These are phyloP conservation scores for Chytriomyces sp. DNA, from an alignment of 192 early-diverging fungal species.

Conservation along the genomic window DNA sequence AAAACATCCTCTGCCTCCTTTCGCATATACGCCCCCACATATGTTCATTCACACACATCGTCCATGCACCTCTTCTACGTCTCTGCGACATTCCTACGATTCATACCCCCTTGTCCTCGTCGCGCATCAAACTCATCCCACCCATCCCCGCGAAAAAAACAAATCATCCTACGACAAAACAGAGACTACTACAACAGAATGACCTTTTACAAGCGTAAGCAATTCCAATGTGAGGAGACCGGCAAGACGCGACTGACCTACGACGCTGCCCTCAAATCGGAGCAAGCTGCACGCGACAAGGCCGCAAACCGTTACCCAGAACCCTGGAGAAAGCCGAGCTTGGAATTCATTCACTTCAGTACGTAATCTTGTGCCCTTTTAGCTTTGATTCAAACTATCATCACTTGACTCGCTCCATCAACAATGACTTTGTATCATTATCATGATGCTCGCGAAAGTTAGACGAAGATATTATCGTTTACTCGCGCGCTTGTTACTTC, in stretches of 20 bases:
- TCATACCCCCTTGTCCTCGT: neutral
- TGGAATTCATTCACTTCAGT: slow-evolving; percentile 77
- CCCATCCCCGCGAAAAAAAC: neutral
- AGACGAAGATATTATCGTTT: too few species aligned
- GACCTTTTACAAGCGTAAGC: slow-evolving; percentile 66
- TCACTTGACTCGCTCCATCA: too few species aligned
- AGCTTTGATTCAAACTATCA: too few species aligned
- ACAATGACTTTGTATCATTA: too few species aligned
- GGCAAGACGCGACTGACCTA: slow-evolving; percentile 77
- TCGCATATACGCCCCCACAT: too few species aligned
- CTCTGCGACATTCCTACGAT: neutral
- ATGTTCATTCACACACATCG: too few species aligned
- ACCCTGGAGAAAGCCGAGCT: slow-evolving; percentile 60
- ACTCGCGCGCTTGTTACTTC: too few species aligned
- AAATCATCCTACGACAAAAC: slow-evolving; percentile 3
- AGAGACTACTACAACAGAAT: slow-evolving; percentile 73
- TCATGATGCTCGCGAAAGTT: too few species aligned
- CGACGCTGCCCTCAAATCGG: slow-evolving; percentile 76
- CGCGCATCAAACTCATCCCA: neutral
- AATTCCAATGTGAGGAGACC: slow-evolving; percentile 79
- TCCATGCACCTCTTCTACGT: too few species aligned
- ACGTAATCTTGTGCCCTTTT: too few species aligned
- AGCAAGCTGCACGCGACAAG: slow-evolving; percentile 63
- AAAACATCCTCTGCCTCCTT: neutral
- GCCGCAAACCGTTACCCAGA: slow-evolving; percentile 69